phyloP scores from a whole-genome alignment of 495 filamentous ascomycete genomes.

The Stereocaulon alpinum region DNA sequence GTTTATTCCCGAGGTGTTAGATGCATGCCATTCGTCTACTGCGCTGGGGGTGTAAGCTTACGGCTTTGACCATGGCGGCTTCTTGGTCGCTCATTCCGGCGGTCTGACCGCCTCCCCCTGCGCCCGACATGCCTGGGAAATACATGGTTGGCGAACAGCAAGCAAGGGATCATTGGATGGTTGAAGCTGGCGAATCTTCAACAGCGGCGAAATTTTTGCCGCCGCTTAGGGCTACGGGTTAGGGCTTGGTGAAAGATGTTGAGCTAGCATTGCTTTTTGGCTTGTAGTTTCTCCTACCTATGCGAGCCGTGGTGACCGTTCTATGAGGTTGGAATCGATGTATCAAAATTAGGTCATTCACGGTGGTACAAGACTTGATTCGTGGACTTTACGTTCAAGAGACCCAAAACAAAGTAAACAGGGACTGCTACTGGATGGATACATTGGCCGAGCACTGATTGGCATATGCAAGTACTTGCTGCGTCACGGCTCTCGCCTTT shows the following conservation, averaged over 20 bases:
- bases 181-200: neutral
- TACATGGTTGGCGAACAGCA: conserved; percentile 27
- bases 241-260: too few relatives aligned
- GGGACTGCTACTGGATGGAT: too few relatives aligned
- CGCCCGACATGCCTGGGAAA: conserved; percentile 34
- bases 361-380: neutral
- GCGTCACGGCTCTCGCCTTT: neutral
- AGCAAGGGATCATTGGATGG: neutral
- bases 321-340: neutral
- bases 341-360: neutral
- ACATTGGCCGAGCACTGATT: neutral
- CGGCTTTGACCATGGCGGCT: conserved; percentile 43
- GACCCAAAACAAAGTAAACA: neutral
- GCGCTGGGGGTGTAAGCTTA: conserved; percentile 21
- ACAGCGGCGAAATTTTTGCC: neutral
- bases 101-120: conserved; percentile 20
- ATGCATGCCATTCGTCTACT: neutral
- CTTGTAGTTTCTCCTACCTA: too few relatives aligned
- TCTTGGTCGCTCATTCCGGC: conserved; percentile 43
- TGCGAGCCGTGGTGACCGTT: too few relatives aligned
- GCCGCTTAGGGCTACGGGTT: neutral
- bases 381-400: neutral
- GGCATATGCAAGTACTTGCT: neutral
- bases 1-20: neutral
- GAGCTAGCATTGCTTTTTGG: too few relatives aligned